Conservation (phyloP, 2,329 filamentous ascomycete species). For the Magnaporthiopsis incrustans region DNA sequence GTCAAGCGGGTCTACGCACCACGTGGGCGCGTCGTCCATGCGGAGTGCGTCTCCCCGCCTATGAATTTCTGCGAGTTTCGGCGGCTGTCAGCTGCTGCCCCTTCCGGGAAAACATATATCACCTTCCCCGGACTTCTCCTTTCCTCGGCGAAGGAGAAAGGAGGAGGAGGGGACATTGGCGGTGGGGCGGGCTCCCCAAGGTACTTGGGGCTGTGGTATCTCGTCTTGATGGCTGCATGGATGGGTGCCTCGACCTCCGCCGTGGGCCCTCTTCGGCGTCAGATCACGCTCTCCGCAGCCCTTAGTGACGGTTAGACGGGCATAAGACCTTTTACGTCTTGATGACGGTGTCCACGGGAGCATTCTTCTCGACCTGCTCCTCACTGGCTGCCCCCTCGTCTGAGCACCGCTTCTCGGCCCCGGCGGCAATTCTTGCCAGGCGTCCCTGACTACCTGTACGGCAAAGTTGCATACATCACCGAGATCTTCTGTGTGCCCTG, state of each 20-base stretch:
- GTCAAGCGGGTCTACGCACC: slow-evolving; percentile 71
- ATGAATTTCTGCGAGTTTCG: slow-evolving; percentile 47
- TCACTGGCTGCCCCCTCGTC: slow-evolving; percentile 21
- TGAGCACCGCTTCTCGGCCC: slow-evolving; percentile 47
- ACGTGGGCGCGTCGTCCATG: slow-evolving; percentile 56
- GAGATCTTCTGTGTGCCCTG: slow-evolving; percentile 38
- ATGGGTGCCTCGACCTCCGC: slow-evolving; percentile 67
- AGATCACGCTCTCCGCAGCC: background rate
- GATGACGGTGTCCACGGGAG: slow-evolving; percentile 69
- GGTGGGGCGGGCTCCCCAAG: slow-evolving; percentile 18
- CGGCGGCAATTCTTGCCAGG: slow-evolving; percentile 57
- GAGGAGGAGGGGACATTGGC: too few species aligned
- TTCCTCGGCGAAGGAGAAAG: too few species aligned
- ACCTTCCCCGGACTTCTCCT: too few species aligned
- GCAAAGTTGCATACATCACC: slow-evolving; percentile 63
- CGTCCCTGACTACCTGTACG: slow-evolving; percentile 60
- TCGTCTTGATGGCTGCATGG: slow-evolving; percentile 45
- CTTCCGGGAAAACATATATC: too few species aligned
- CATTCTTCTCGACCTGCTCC: slow-evolving; percentile 58
- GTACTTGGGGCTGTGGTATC: slow-evolving; percentile 60
- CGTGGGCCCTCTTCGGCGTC: background rate
- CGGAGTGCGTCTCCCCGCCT: slow-evolving; percentile 69
- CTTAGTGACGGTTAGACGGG: background rate
- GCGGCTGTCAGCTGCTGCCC: too few species aligned
- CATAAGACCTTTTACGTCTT: slow-evolving; percentile 62